Evolutionary conservation across 352 stramenopile genomes (phyloP).

Genomic region (Phytophthora ramorum): DNA sequence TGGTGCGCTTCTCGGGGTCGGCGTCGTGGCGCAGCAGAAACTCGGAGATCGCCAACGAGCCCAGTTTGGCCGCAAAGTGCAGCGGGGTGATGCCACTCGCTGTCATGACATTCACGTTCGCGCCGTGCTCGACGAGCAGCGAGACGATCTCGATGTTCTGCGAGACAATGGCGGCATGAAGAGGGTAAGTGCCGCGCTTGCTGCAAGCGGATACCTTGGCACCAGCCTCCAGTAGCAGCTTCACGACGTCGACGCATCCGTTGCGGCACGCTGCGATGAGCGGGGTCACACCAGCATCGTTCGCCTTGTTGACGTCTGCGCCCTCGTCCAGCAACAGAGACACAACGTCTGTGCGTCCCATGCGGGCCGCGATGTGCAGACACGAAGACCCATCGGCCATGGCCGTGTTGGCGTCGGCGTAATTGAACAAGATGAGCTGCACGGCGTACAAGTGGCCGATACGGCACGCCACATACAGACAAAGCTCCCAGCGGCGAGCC

Average conservation of each 20-base stretch:
- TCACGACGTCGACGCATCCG: constrained; percentile 60
- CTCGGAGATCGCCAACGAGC: constrained; percentile 63
- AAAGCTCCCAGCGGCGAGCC: constrained; percentile 75
- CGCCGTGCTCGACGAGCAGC: constrained; percentile 64
- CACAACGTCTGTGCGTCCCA: constrained; percentile 73
- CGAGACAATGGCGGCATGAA: constrained; percentile 74
- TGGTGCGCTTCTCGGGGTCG: constrained; percentile 71
- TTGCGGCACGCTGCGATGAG: constrained; percentile 78
- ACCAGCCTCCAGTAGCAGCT: constrained; percentile 57
- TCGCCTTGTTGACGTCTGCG: constrained; percentile 66
- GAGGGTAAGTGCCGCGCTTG: constrained; percentile 62
- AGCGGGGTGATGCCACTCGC: constrained; percentile 77
- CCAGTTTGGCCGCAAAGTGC: constrained; percentile 78
- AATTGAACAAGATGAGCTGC: constrained; percentile 80
- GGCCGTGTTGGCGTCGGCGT: constrained; percentile 63
- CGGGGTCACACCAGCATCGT: constrained; percentile 70
- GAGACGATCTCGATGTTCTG: constrained; percentile 73
- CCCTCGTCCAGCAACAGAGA: constrained; percentile 69
- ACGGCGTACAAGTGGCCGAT: constrained; percentile 79
- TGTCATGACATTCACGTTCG: constrained; percentile 76
- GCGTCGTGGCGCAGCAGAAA: constrained; percentile 72
- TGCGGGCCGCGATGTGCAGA: constrained; percentile 75
- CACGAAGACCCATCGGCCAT: constrained; percentile 74
- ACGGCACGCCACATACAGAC: constrained; percentile 72
- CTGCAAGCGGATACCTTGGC: constrained; percentile 54